phyloP scores from a whole-genome alignment of 805 yeast species.

The Hanseniaspora hatyaiensis region DNA sequence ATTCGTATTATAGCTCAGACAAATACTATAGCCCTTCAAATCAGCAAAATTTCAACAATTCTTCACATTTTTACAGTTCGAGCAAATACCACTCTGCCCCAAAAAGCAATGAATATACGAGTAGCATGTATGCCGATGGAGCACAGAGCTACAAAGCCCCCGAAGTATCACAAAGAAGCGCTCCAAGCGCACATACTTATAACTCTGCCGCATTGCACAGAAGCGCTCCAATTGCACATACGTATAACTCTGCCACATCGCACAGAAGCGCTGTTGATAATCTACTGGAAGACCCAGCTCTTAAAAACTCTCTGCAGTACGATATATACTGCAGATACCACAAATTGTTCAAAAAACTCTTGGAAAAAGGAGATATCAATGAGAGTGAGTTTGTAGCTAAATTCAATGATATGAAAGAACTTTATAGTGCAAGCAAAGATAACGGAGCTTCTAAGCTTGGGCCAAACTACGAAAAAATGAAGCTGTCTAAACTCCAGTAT shows the following conservation, averaged over 20 bases:
- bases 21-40: too few species aligned
- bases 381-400: background rate
- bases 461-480: background rate
- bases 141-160: too few species aligned
- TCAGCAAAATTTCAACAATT: too few species aligned
- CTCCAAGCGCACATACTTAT: background rate
- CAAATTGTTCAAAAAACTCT: background rate
- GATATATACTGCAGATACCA: background rate
- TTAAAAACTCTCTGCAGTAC: background rate
- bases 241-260: background rate
- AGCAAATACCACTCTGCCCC: too few species aligned
- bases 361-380: background rate
- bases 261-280: background rate
- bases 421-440: background rate
- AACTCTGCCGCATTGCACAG: background rate
- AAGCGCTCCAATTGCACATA: background rate
- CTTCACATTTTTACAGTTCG: too few species aligned
- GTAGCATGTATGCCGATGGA: too few species aligned
- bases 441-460: background rate
- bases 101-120: too few species aligned
- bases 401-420: conserved; percentile 3
- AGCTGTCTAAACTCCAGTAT: conserved; percentile 4
- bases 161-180: background rate
- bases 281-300: background rate
- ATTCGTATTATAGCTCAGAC: too few species aligned